phyloP scores from a whole-genome alignment of 179 eudicot genomes.

The Kewa caespitosa region DNA sequence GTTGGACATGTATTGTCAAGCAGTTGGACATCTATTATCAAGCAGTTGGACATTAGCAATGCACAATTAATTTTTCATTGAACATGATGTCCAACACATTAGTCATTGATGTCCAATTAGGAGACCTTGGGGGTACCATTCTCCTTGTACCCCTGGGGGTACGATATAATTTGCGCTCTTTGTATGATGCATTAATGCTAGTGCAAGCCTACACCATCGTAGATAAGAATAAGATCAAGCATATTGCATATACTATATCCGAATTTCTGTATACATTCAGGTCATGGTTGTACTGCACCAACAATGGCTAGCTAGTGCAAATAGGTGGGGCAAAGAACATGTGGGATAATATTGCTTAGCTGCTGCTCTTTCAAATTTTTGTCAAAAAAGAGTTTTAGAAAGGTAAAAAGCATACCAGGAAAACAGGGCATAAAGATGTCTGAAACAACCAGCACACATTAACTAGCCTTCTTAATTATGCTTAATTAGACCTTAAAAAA shows the following conservation, averaged over 20 bases:
- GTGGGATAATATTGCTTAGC: slow-evolving; percentile 21
- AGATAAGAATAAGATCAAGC: slow-evolving; percentile 18
- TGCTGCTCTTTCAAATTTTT: slow-evolving; percentile 9
- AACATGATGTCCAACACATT: too few species aligned
- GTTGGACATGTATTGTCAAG: too few species aligned
- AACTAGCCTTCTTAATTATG: neutral
- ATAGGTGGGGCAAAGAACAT: slow-evolving; percentile 27
- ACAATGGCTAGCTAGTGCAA: too few species aligned
- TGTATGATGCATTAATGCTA: too few species aligned
- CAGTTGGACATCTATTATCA: too few species aligned
- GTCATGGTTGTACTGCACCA: too few species aligned
- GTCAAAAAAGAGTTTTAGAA: slow-evolving; percentile 22
- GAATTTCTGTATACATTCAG: neutral
- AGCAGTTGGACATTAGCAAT: too few species aligned
- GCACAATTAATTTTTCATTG: too few species aligned
- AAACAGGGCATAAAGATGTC: slow-evolving; percentile 17
- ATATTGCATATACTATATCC: neutral
- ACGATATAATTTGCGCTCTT: too few species aligned
- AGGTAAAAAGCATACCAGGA: slow-evolving; percentile 28
- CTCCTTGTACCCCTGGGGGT: too few species aligned
- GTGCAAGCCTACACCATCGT: slow-evolving; percentile 28
- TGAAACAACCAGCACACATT: neutral
- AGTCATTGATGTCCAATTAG: too few species aligned
- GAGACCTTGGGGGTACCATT: too few species aligned
- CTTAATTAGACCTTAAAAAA: slow-evolving; percentile 20